Percentiles rank a stretch among this genome's conserved stretches.
Conservation (phyloP, 371 early-diverging fungal genomes). For the Racocetra persica region DNA sequence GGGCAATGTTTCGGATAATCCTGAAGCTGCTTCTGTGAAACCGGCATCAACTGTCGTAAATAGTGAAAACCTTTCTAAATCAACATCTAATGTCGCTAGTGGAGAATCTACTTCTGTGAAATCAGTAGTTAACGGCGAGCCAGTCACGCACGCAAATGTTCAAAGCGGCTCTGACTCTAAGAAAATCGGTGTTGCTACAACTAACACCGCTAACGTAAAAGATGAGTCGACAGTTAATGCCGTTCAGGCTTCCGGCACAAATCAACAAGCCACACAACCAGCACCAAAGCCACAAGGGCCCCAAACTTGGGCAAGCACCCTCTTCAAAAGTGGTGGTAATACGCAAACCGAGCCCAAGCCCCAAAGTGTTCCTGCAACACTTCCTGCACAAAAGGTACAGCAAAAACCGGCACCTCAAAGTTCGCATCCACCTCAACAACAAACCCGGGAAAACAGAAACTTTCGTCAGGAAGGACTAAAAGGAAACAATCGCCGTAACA, state of each 20-base stretch:
- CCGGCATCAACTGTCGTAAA: no score
- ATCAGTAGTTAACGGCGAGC: no score
- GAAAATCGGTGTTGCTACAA: background rate
- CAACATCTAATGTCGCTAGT: background rate
- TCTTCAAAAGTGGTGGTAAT: conserved; percentile 51
- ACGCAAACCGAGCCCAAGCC: conserved; percentile 47
- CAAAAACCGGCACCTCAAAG: conserved; percentile 42
- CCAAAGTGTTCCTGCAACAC: conserved; percentile 46
- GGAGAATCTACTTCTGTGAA: background rate
- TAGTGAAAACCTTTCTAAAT: no score
- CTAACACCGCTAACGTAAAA: no score
- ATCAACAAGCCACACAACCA: background rate
- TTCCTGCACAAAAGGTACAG: conserved; percentile 49
- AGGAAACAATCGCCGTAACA: background rate
- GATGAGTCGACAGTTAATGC: background rate
- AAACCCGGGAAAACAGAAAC: conserved; percentile 18
- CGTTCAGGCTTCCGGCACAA: background rate
- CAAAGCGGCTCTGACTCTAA: background rate
- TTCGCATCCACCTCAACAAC: background rate
- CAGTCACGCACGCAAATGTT: background rate
- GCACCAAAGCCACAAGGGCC: background rate
- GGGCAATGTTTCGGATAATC: no score
- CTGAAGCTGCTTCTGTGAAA: no score
- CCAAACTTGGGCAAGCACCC: conserved; percentile 61
- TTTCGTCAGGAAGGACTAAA: conserved; percentile 11